These are phyloP conservation scores for Lagerstroemia speciosa DNA, from an alignment of 345 rosid genomes.

Conservation along the genomic window DNA sequence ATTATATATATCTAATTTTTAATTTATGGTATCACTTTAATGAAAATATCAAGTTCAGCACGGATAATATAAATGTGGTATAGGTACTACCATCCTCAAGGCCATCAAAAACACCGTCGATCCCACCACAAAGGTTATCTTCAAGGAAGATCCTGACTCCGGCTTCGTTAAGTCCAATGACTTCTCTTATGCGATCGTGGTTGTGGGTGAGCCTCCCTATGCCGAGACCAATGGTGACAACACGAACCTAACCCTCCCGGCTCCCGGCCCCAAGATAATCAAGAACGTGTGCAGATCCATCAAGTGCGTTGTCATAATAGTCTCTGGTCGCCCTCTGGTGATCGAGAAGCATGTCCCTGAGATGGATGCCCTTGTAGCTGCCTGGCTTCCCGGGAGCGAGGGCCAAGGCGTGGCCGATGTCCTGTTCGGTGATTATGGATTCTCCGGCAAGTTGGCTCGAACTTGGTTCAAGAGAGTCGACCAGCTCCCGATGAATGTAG, in stretches of 20 bases:
- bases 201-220: slow-evolving; percentile 67
- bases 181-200: slow-evolving; percentile 64
- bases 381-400: slow-evolving; percentile 91
- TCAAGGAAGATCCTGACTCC: slow-evolving; percentile 43
- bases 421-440: slow-evolving; percentile 72
- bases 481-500: slow-evolving; percentile 80
- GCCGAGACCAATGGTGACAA: slow-evolving; percentile 78
- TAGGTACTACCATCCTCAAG: too few species aligned
- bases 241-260: slow-evolving; percentile 49
- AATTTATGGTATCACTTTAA: neutral
- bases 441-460: slow-evolving; percentile 65
- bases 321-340: slow-evolving; percentile 72
- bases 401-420: slow-evolving; percentile 75
- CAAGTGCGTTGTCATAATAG: slow-evolving; percentile 60
- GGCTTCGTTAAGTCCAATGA: slow-evolving; percentile 48
- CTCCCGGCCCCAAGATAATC: slow-evolving; percentile 53
- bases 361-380: slow-evolving; percentile 69
- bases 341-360: slow-evolving; percentile 52
- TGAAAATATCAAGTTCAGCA: neutral
- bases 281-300: slow-evolving; percentile 47
- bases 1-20: neutral
- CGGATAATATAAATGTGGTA: neutral
- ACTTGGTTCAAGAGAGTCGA: slow-evolving; percentile 79
- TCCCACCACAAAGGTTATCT: slow-evolving; percentile 18
- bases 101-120: slow-evolving; percentile 7